These are phyloP conservation scores for Mortierella sp. DNA, from an alignment of 371 early-diverging fungal species.

Conservation along the genomic window DNA sequence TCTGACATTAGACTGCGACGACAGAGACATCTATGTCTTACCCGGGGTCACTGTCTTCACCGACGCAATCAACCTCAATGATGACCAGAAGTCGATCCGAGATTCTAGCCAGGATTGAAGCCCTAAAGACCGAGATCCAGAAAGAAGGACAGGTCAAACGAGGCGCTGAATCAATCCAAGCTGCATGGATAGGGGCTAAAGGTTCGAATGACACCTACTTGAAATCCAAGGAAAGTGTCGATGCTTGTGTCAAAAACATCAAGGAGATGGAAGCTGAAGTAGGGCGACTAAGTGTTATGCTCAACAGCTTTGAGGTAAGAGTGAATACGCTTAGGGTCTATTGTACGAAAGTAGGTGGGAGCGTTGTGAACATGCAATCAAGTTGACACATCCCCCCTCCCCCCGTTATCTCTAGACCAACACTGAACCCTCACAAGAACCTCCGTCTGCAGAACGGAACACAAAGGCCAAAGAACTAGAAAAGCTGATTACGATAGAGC, in stretches of 20 bases:
- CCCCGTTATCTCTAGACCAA: not conserved
- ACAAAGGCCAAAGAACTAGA: conserved; percentile 37
- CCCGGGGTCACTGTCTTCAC: conserved; percentile 6
- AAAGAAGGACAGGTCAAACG: conserved; percentile 53
- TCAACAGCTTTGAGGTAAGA: conserved; percentile 28
- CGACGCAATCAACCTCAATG: not conserved
- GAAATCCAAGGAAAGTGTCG: conserved; percentile 51
- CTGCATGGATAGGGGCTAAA: conserved; percentile 45
- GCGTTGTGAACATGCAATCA: too few relatives aligned
- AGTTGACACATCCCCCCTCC: too few relatives aligned
- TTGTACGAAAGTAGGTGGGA: too few relatives aligned
- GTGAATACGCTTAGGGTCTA: not conserved
- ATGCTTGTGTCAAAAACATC: conserved; percentile 42
- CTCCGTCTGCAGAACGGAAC: conserved; percentile 31
- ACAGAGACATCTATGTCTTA: conserved; percentile 23
- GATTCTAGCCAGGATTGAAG: conserved; percentile 30
- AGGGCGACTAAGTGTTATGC: conserved; percentile 16
- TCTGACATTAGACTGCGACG: conserved; percentile 27
- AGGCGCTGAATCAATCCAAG: conserved; percentile 51
- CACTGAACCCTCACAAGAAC: conserved; percentile 29
- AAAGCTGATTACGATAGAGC: conserved; percentile 45
- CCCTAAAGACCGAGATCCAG: conserved; percentile 36
- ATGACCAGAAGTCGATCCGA: conserved; percentile 16
- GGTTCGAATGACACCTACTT: conserved; percentile 40
- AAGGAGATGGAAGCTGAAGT: conserved; percentile 39